These are phyloP conservation scores for Talaromyces sp. DNA, from an alignment of 2,329 filamentous ascomycete species.

Conservation along the genomic window DNA sequence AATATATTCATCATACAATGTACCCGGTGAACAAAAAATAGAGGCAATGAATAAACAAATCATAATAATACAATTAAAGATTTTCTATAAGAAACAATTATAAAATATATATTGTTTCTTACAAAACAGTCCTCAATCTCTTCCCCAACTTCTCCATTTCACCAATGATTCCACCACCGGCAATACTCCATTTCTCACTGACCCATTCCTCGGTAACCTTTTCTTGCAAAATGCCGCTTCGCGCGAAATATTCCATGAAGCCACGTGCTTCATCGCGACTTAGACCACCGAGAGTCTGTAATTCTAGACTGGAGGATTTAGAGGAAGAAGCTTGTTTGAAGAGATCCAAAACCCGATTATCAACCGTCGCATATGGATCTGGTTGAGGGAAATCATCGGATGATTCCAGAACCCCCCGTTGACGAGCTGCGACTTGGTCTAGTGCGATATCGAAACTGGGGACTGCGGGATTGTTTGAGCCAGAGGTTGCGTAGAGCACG, in stretches of 20 bases:
- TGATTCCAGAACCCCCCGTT: conserved; percentile 32
- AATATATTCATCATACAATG: background rate
- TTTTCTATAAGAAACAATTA: background rate
- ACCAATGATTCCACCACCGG: conserved; percentile 74
- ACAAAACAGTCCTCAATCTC: conserved; percentile 32
- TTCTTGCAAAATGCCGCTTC: conserved; percentile 70
- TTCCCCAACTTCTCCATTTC: conserved; percentile 71
- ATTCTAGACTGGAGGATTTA: conserved; percentile 33
- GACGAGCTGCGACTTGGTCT: conserved; percentile 43
- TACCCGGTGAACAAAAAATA: background rate
- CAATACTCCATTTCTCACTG: conserved; percentile 76
- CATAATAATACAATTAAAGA: conserved; percentile 4
- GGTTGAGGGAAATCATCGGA: conserved; percentile 42
- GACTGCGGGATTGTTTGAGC: conserved; percentile 62
- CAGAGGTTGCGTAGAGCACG: conserved; percentile 67
- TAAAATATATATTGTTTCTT: background rate
- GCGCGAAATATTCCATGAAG: conserved; percentile 90
- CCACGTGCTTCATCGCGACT: conserved; percentile 68
- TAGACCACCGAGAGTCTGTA: conserved; percentile 60
- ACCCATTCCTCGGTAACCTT: conserved; percentile 66
- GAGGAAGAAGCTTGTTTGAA: conserved; percentile 29
- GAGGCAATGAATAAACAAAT: background rate
- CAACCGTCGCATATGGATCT: conserved; percentile 50
- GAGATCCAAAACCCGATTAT: conserved; percentile 48
- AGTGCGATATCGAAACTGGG: conserved; percentile 66